Base-by-base conservation (phyloP, 2,329 filamentous ascomycete species). In the Trichoderma brevicompactum region DNA sequence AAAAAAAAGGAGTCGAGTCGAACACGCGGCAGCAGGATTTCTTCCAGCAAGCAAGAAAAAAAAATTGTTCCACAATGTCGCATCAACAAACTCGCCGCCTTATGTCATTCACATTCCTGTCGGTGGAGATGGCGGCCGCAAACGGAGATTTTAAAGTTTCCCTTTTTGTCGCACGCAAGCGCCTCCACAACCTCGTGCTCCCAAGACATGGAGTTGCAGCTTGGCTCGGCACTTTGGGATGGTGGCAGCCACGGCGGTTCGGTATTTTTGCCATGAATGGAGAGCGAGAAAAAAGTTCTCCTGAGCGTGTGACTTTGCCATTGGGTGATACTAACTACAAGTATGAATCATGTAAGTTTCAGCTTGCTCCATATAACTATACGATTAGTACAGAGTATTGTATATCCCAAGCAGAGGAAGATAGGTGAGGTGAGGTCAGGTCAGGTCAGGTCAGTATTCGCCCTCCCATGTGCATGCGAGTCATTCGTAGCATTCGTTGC, bases 401-500 rank as follows among this genome's bases (percentile, higher is more conserved):
- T 28, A 28, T 28, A 28, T 28, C 2, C 23, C 23, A 28, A 28
- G 23, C 23, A 28, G 23, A 28, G 23, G 23, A 28, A 28, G 23
- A 28, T 28, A 28, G 23, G 23, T 28, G 2, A 28, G 23, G 23
- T 28, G 2, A 28, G 23, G 23, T 28, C 23, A 28, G 23, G 23
- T 28, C 23, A 28, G 23, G 23, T 28, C 23, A 28, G 23, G 23
- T 28, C 23, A 28, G 23, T 28, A 28, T 28, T 28, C 23, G 23
- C 23, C 23, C 2, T 28, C 23, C 23, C 23, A 28, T 50, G 32
- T 36, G 46, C 28, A 62, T 62, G 59, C 59, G 36, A 53, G 48
- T 53, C 48, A 62, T 53, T 53, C n/a, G 12, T 15, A 52, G 59
- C 19, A 50, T 60, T 60, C 36, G 46, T 50, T 50, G 56, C 56